Conservation (phyloP, 2,329 filamentous ascomycete genomes). For the Aspergillus sp. region DNA sequence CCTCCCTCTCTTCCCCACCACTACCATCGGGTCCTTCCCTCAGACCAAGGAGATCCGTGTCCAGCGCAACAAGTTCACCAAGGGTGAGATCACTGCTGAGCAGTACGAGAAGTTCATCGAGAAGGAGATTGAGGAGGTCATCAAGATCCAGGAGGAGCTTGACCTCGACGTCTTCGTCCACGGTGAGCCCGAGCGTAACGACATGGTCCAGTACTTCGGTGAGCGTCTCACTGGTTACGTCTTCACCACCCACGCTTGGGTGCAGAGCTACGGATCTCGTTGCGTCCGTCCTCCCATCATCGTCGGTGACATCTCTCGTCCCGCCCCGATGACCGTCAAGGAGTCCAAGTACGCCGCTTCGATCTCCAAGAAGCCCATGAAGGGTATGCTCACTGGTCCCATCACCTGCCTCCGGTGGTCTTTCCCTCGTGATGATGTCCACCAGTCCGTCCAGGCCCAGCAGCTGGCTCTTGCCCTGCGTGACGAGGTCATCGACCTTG, state of each 20-base stretch:
- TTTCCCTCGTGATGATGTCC: conserved; percentile 98
- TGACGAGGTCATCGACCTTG: conserved; percentile 96
- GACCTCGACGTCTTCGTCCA: conserved; percentile 96
- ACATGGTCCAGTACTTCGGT: conserved; percentile 99
- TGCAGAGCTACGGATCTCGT: conserved; percentile 96
- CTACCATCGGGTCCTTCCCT: conserved; percentile 98
- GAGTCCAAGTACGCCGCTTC: conserved; percentile 98
- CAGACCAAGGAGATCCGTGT: conserved; percentile 99
- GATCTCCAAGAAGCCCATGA: conserved; percentile 98
- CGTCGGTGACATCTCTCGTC: conserved; percentile 96
- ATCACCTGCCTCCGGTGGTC: conserved; percentile 99
- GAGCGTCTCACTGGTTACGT: conserved; percentile 95
- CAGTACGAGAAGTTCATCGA: conserved; percentile 99
- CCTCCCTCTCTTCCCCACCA: conserved; percentile 96
- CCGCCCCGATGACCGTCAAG: conserved; percentile 98
- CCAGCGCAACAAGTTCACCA: conserved; percentile 97
- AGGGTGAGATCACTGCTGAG: conserved; percentile 88
- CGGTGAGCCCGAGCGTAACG: conserved; percentile 99
- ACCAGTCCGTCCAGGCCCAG: conserved; percentile 98
- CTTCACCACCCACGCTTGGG: conserved; percentile 99
- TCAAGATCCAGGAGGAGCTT: conserved; percentile 98
- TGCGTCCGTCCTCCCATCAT: conserved; percentile 98
- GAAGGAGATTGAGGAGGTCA: conserved; percentile 93
- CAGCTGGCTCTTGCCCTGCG: conserved; percentile 97
- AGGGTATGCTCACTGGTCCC: conserved; percentile 99